Conservation (phyloP, 768 basidiomycete species). For the Psilocybe sp. region DNA sequence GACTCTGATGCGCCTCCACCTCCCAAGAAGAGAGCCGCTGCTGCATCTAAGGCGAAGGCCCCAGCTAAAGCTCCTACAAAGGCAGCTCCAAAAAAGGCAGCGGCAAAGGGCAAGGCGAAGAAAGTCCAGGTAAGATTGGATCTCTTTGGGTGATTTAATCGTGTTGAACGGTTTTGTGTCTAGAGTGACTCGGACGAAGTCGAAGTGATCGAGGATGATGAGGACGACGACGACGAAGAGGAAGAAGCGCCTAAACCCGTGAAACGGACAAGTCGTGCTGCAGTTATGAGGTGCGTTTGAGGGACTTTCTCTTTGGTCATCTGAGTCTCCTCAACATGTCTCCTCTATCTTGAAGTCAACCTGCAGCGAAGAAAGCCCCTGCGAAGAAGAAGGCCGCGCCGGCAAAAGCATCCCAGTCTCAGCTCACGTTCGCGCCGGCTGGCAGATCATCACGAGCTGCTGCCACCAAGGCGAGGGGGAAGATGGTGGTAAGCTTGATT, state of each 20-base stretch:
- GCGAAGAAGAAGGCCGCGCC: constrained; percentile 55
- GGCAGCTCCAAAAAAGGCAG: constrained; percentile 33
- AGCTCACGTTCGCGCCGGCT: constrained; percentile 61
- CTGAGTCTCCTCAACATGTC: not conserved
- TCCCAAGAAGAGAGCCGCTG: constrained; percentile 40
- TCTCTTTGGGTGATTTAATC: not conserved
- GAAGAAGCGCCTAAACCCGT: constrained; percentile 45
- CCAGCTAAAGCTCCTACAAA: constrained; percentile 36
- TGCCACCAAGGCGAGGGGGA: constrained; percentile 64
- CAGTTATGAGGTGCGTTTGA: constrained; percentile 54
- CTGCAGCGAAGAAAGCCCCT: constrained; percentile 38
- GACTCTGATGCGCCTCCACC: constrained; percentile 47
- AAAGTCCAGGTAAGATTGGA: constrained; percentile 11
- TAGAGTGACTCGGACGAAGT: constrained; percentile 49
- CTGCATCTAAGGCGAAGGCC: constrained; percentile 28
- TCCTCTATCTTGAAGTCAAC: constrained; percentile 23
- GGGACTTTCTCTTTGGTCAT: not conserved
- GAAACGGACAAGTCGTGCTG: constrained; percentile 63
- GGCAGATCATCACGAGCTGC: constrained; percentile 62
- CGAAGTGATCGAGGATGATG: constrained; percentile 50
- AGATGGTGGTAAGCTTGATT: constrained; percentile 46
- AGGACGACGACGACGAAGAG: constrained; percentile 48
- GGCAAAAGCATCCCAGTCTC: constrained; percentile 45
- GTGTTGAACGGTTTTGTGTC: not conserved
- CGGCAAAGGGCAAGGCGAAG: constrained; percentile 15